A percentile compares a stretch with the other conserved stretches of the same genome.
phyloP scores from a whole-genome alignment of 2,329 filamentous ascomycete species.

The Proliferodiscus dingleyae region DNA sequence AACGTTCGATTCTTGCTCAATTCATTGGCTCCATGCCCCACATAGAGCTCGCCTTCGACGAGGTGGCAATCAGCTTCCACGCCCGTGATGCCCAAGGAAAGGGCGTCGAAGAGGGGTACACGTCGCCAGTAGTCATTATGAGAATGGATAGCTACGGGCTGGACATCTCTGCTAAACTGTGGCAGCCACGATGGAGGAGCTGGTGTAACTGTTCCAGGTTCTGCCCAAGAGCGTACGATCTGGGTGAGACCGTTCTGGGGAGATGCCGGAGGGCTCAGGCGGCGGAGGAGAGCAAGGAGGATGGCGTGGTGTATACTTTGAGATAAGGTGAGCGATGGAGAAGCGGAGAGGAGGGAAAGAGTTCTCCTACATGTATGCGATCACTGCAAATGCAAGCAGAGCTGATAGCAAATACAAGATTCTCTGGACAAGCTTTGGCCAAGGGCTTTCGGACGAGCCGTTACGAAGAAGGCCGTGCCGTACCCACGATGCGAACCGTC shows the following conservation, averaged over 20 bases:
- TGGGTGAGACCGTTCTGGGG: constrained; percentile 37
- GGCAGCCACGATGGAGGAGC: constrained; percentile 18
- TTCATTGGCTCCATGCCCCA: constrained; percentile 50
- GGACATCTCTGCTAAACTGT: constrained; percentile 17
- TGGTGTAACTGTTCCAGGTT: constrained; percentile 7
- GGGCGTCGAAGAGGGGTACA: constrained; percentile 43
- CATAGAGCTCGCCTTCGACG: constrained; percentile 44
- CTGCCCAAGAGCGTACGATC: constrained; percentile 11
- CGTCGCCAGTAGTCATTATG: constrained; percentile 55
- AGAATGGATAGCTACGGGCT: constrained; percentile 35
- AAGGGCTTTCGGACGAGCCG: constrained; percentile 5
- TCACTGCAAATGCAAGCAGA: constrained; percentile 3
- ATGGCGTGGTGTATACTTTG: constrained; percentile 14
- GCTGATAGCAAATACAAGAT: constrained; percentile 8
- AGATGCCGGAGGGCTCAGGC: constrained; percentile 43
- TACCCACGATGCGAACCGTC: constrained; percentile 1
- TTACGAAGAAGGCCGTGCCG: constrained; percentile 3
- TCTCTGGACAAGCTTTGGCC: constrained; percentile 11
- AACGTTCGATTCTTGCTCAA: constrained; percentile 50
- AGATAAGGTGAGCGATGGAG: neutral
- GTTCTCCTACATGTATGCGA: constrained; percentile 10
- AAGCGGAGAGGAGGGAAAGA: neutral
- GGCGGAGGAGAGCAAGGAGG: constrained; percentile 32
- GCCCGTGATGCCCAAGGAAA: constrained; percentile 52
- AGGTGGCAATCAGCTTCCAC: constrained; percentile 60